Evolutionary conservation across 1,284 basidiomycete genomes (phyloP).

Genomic region (Mycosarcoma maydis): DNA sequence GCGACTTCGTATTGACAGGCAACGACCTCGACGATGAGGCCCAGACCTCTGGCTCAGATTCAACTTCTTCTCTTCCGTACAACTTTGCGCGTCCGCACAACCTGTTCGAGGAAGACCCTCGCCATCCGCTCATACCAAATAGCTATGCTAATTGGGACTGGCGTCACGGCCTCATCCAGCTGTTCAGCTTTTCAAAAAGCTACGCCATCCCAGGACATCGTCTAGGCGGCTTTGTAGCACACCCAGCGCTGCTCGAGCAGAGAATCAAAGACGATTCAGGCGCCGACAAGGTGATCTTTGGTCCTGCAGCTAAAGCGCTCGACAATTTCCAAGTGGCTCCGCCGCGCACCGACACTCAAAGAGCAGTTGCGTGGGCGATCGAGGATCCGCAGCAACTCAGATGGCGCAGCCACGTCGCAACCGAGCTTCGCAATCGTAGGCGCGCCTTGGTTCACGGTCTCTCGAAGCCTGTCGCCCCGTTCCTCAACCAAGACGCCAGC

Average conservation of each 20-base stretch:
- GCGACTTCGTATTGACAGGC: constrained; percentile 76
- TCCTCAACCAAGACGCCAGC: constrained; percentile 27
- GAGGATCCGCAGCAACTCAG: constrained; percentile 58
- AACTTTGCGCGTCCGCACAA: constrained; percentile 71
- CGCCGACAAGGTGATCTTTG: constrained; percentile 63
- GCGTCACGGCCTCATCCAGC: constrained; percentile 70
- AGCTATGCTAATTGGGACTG: constrained; percentile 59
- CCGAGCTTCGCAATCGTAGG: constrained; percentile 73
- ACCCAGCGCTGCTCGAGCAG: constrained; percentile 71
- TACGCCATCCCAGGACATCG: constrained; percentile 87
- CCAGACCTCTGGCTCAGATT: background rate
- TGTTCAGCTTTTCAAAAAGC: constrained; percentile 73
- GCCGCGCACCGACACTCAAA: constrained; percentile 43
- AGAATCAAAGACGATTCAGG: constrained; percentile 6
- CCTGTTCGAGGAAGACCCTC: constrained; percentile 69
- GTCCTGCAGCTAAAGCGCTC: constrained; percentile 73
- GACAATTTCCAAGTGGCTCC: constrained; percentile 74
- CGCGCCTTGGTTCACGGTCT: constrained; percentile 72
- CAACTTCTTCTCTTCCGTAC: constrained; percentile 8
- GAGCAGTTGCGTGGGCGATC: constrained; percentile 57
- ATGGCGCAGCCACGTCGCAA: constrained; percentile 71
- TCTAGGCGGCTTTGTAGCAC: constrained; percentile 79
- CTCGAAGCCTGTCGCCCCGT: constrained; percentile 12
- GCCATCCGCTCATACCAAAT: constrained; percentile 8
- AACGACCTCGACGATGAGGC: constrained; percentile 15